Percentiles rank a stretch among this genome's conserved stretches.
These are phyloP conservation scores for Xylaria curta DNA, from an alignment of 495 filamentous ascomycete genomes.

Conservation along the genomic window DNA sequence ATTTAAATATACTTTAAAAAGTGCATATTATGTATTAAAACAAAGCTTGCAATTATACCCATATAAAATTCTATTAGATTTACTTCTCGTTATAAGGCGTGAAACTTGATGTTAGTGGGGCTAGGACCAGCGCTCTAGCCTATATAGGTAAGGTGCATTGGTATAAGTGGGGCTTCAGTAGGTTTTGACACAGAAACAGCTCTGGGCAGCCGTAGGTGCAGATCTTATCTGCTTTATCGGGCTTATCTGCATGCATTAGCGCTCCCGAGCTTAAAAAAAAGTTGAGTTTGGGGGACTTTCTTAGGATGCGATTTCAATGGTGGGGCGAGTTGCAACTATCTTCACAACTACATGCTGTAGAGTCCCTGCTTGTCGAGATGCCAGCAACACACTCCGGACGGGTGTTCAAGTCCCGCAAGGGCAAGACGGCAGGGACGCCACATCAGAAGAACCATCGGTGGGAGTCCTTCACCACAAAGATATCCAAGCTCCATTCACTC, in stretches of 20 bases:
- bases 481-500: slow-evolving; percentile 84
- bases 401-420: slow-evolving; percentile 68
- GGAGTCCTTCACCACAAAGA: slow-evolving; percentile 90
- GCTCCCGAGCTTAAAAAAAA: slow-evolving; percentile 28
- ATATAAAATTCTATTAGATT: no score
- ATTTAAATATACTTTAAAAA: no score
- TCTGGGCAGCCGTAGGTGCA: no score
- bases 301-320: slow-evolving; percentile 21
- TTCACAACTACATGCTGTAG: neutral
- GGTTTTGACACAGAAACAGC: no score
- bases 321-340: slow-evolving; percentile 22
- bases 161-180: no score
- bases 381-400: slow-evolving; percentile 66
- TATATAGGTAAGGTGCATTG: no score
- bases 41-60: no score
- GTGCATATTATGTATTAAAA: no score
- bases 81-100: no score
- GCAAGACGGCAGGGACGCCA: slow-evolving; percentile 66
- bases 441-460: slow-evolving; percentile 84
- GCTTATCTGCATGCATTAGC: slow-evolving; percentile 26
- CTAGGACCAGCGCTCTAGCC: no score
- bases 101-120: no score
- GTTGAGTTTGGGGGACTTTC: slow-evolving; percentile 19
- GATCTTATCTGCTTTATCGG: slow-evolving; percentile 9
- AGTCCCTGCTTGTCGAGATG: slow-evolving; percentile 41